These are phyloP conservation scores for Ceratocystis harringtonii DNA, from an alignment of 2,329 filamentous ascomycete species.

Conservation along the genomic window DNA sequence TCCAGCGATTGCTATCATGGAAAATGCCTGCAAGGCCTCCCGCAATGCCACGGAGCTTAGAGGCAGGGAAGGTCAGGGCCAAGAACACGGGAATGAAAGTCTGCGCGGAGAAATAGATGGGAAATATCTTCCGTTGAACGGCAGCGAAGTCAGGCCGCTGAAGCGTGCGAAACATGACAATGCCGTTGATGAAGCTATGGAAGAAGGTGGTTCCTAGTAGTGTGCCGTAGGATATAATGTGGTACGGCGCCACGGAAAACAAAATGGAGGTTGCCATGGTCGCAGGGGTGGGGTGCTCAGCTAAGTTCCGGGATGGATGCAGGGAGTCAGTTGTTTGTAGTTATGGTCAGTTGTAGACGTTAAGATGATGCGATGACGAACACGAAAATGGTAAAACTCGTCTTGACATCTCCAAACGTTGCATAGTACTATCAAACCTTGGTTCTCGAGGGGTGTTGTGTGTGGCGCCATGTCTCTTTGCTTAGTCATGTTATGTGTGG, in stretches of 20 bases:
- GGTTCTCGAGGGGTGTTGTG: background rate
- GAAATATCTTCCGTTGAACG: constrained; percentile 69
- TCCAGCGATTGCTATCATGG: constrained; percentile 44
- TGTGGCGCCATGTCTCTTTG: background rate
- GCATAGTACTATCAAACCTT: too few relatives aligned
- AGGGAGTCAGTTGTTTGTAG: background rate
- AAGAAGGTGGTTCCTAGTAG: constrained; percentile 77
- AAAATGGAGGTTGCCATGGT: constrained; percentile 29
- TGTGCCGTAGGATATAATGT: constrained; percentile 69
- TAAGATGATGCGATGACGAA: too few relatives aligned
- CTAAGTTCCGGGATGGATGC: too few relatives aligned
- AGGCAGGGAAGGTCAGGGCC: constrained; percentile 66
- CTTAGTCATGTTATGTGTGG: background rate
- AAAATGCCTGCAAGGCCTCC: constrained; percentile 41
- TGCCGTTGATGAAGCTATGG: constrained; percentile 64
- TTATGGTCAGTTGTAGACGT: background rate
- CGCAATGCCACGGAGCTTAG: constrained; percentile 28
- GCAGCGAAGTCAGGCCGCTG: constrained; percentile 66
- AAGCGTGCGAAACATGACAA: constrained; percentile 61
- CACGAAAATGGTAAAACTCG: too few relatives aligned
- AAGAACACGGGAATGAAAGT: constrained; percentile 57
- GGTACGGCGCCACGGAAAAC: constrained; percentile 55
- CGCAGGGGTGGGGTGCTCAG: background rate
- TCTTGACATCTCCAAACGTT: too few relatives aligned
- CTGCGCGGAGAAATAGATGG: constrained; percentile 78